Evolutionary conservation across 164 flowering plant genomes (phyloP).

Genomic region (Umbilicus rupestris): DNA sequence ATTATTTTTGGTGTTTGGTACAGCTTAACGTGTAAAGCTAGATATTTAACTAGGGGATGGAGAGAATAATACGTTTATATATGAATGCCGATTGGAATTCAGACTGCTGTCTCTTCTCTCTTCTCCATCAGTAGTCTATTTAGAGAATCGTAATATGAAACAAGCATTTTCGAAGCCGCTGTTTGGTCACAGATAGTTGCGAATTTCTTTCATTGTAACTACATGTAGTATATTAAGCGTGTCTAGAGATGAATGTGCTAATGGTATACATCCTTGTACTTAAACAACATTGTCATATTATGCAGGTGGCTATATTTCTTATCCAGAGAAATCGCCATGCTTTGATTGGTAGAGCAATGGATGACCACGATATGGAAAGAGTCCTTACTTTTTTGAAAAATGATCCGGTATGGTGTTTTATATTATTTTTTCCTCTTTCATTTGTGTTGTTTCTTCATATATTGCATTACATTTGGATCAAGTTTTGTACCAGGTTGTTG

Average conservation of each 20-base stretch:
- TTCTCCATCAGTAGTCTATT: neutral
- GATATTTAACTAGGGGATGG: too few relatives aligned
- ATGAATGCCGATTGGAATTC: too few relatives aligned
- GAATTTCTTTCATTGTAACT: neutral
- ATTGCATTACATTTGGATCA: conserved; percentile 1
- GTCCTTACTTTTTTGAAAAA: conserved; percentile 71
- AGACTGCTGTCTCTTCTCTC: neutral
- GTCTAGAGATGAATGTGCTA: neutral
- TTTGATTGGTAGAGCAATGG: conserved; percentile 96
- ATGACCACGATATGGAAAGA: conserved; percentile 83
- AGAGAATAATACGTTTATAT: too few relatives aligned
- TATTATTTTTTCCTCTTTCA: neutral
- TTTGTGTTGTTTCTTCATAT: neutral
- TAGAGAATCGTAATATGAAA: neutral
- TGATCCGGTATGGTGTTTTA: conserved; percentile 55
- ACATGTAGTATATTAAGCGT: neutral
- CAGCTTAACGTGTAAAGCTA: too few relatives aligned
- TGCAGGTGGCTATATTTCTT: conserved; percentile 95
- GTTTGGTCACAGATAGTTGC: neutral
- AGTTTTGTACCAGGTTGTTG: conserved; percentile 60
- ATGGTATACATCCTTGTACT: neutral
- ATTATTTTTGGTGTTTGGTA: too few relatives aligned
- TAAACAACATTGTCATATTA: conserved; percentile 7
- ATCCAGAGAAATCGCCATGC: conserved; percentile 96
- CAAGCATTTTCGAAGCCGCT: neutral